These are phyloP conservation scores for Diplodia corticola DNA, from an alignment of 2,329 filamentous ascomycete genomes.

Conservation along the genomic window DNA sequence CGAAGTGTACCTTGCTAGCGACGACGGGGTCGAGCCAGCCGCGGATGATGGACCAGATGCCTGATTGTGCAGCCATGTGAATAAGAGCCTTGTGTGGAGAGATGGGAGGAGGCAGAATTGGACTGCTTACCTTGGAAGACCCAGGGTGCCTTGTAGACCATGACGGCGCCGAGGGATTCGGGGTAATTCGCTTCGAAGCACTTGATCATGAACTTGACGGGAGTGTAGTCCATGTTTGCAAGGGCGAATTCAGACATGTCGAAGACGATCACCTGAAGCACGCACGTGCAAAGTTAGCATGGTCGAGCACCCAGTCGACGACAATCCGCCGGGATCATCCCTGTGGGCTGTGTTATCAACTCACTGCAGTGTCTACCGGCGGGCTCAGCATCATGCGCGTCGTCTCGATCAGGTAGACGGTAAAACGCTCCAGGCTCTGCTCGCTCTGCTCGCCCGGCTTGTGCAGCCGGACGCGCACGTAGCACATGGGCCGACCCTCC, in stretches of 20 bases:
- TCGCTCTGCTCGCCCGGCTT: slow-evolving; percentile 79
- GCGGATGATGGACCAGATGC: slow-evolving; percentile 93
- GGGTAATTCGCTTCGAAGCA: slow-evolving; percentile 99
- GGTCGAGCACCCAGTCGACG: slow-evolving; percentile 2
- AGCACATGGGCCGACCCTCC: slow-evolving; percentile 79
- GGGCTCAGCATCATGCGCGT: slow-evolving; percentile 77
- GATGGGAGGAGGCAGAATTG: slow-evolving; percentile 1
- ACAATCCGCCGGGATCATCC: not conserved
- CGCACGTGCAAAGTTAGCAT: slow-evolving; percentile 28
- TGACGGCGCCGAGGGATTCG: slow-evolving; percentile 82
- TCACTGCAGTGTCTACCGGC: slow-evolving; percentile 87
- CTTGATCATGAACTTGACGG: slow-evolving; percentile 99
- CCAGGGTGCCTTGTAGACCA: slow-evolving; percentile 97
- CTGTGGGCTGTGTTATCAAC: slow-evolving; percentile 43
- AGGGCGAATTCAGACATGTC: slow-evolving; percentile 94
- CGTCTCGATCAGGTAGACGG: slow-evolving; percentile 92
- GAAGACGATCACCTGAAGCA: slow-evolving; percentile 78
- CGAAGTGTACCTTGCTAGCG: slow-evolving; percentile 90
- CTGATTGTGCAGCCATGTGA: slow-evolving; percentile 45
- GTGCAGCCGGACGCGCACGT: slow-evolving; percentile 81
- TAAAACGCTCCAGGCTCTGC: slow-evolving; percentile 81
- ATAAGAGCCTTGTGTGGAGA: too few species aligned
- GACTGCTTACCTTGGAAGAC: slow-evolving; percentile 75
- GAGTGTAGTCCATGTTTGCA: slow-evolving; percentile 97
- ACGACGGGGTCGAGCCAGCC: slow-evolving; percentile 98